Evolutionary conservation across 257 asterid species (phyloP).

Genomic region (Cruciata laevipes): DNA sequence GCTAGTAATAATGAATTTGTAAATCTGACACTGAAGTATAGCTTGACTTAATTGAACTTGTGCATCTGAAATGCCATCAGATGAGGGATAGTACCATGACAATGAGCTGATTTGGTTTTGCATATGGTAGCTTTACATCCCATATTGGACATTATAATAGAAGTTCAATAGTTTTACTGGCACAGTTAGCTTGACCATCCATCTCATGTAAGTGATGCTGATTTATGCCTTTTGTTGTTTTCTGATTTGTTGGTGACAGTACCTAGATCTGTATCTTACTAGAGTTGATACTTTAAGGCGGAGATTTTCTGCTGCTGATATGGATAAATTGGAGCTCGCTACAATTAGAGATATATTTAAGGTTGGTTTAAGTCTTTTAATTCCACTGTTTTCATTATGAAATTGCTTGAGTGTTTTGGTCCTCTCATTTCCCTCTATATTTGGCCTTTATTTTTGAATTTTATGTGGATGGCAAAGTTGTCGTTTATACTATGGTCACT

Average conservation of each 20-base stretch:
- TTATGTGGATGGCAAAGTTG: not conserved
- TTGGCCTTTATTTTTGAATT: not conserved
- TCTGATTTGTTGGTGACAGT: slow-evolving; percentile 35
- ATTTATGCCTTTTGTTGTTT: not conserved
- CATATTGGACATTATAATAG: not conserved
- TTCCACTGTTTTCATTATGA: not conserved
- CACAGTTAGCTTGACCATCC: not conserved
- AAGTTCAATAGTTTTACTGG: not conserved
- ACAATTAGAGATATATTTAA: slow-evolving; percentile 63
- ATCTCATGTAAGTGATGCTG: not conserved
- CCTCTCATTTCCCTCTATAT: not conserved
- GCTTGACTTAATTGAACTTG: too few relatives aligned
- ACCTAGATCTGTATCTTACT: slow-evolving; percentile 76
- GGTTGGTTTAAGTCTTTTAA: slow-evolving; percentile 33
- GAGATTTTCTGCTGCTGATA: slow-evolving; percentile 46
- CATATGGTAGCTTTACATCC: not conserved
- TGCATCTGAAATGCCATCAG: too few relatives aligned
- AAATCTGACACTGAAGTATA: not conserved
- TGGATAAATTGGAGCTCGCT: slow-evolving; percentile 36
- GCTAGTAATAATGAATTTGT: not conserved
- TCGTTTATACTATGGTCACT: not conserved
- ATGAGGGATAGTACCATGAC: too few relatives aligned
- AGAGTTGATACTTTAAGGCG: slow-evolving; percentile 93
- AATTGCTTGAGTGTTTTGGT: not conserved
- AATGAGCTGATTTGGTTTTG: not conserved